A percentile compares a stretch with the other conserved stretches of the same genome.
Evolutionary conservation across 1,139 yeast genomes (phyloP).

Genomic region (Yamadazyma epiphylla): DNA sequence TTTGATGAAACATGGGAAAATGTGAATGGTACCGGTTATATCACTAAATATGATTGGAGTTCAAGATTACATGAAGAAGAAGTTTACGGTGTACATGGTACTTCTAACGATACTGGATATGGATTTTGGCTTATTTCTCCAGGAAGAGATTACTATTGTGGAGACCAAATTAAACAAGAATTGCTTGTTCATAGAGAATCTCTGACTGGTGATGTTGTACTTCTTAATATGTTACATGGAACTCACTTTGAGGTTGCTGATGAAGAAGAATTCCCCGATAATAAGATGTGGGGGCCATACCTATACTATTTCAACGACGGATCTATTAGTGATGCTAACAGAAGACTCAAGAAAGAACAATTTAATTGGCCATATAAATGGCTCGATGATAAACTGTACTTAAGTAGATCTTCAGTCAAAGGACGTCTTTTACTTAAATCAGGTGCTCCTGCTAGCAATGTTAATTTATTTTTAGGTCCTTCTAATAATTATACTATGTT

Average conservation of each 20-base stretch:
- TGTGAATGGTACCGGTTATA: conserved; percentile 3
- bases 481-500: conserved; percentile 10
- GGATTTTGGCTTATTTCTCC: conserved; percentile 11
- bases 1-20: conserved; percentile 6
- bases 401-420: conserved; percentile 5
- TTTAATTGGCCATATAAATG: conserved; percentile 10
- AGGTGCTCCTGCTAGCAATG: conserved; percentile 9
- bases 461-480: conserved; percentile 9
- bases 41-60: conserved; percentile 10
- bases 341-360: conserved; percentile 7
- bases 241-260: conserved; percentile 9
- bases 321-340: conserved; percentile 11
- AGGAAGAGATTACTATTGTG: conserved; percentile 11
- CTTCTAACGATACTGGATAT: conserved; percentile 3
- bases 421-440: conserved; percentile 6
- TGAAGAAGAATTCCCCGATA: conserved; percentile 5
- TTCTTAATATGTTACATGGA: conserved; percentile 11
- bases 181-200: conserved; percentile 10
- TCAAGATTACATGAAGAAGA: conserved; percentile 8
- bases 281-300: conserved; percentile 11
- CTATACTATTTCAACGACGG: conserved; percentile 11
- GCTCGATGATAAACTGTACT: conserved; percentile 5
- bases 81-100: conserved; percentile 8
- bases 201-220: conserved; percentile 10
- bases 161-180: conserved; percentile 12